Evolutionary conservation across 805 yeast species (phyloP), one percentile per base, ranked within the genome.

Genomic region (Suhomyces canberraensis): DNA sequence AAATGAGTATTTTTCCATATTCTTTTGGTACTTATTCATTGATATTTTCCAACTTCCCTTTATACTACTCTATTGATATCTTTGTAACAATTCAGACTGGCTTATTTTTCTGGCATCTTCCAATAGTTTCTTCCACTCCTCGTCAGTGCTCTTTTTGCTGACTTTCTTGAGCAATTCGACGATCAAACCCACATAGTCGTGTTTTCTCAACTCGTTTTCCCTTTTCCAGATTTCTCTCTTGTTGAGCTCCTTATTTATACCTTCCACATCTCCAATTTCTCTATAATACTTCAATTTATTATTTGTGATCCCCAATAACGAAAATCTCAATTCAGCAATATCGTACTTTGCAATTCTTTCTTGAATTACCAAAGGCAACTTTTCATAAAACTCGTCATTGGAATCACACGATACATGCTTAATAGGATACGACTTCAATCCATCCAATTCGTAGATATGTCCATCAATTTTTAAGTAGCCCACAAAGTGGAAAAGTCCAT

Each of bases 401-500:
- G 53, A 47, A 2, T 46, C 45, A 43, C 78, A 70, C 3, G 51
- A 53, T 2, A 39, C 61, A 48, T 79, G 85, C 34, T 56, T 59
- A 27, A 81, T 77, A 2, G 86, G 84, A 30, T 55, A 69, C 16
- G 59, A 61, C 38, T 74, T 76, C 35, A 81, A 61, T 1, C 87
- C 87, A 51, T 81, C 87, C 33, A 81, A 58, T 49, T 81, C 87
- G 50, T 75, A 76, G 11, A 81, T 60, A 21, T 53, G 51, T 18
- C 73, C 77, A 36, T 71, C 55, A 22, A 57, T 52, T 25, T 54
- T 59, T 2, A 76, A 54, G 51, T 74, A 81, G 1, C 84, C 81
- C 28, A 80, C 64, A 45, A 78, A 81, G 48, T 81, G 87, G 55
- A 68, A 81, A 7, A 78, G 44, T 2, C 78, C 81, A 41, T 76